phyloP scores from a whole-genome alignment of 1,139 yeast species.

The Hansenula lynferdii region DNA sequence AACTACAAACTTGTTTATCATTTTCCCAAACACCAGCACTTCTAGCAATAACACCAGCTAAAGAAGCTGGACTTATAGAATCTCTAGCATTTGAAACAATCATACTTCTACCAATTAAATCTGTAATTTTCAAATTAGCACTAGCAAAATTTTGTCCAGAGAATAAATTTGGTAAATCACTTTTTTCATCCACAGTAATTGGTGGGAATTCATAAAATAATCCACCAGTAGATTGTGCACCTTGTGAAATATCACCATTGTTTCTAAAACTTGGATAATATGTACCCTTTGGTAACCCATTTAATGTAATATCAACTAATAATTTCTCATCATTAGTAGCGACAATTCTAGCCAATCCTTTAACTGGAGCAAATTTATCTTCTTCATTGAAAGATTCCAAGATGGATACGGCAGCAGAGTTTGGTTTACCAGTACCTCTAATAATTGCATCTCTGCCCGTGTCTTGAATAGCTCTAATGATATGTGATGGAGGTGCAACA shows the following conservation, averaged over 20 bases:
- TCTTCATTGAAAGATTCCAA: conserved; percentile 57
- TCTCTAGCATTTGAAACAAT: conserved; percentile 47
- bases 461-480: conserved; percentile 59
- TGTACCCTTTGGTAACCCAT: conserved; percentile 57
- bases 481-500: conserved; percentile 60
- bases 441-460: conserved; percentile 88
- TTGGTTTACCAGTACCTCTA: conserved; percentile 84
- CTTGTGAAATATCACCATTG: conserved; percentile 73
- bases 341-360: conserved; percentile 88
- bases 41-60: conserved; percentile 88
- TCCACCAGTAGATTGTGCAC: conserved; percentile 67
- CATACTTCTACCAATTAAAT: conserved; percentile 78
- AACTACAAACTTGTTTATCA: conserved; percentile 86
- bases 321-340: conserved; percentile 47
- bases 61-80: conserved; percentile 35
- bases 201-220: conserved; percentile 43
- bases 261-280: conserved; percentile 67
- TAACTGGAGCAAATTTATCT: conserved; percentile 56
- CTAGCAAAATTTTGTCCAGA: conserved; percentile 65
- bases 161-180: conserved; percentile 26
- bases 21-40: conserved; percentile 98
- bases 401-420: conserved; percentile 90
- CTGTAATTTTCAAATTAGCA: conserved; percentile 51
- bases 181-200: conserved; percentile 37
- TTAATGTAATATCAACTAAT: conserved; percentile 73